Base-by-base conservation (phyloP, 1,284 basidiomycete genomes). In the Exobasidium cylindrosporum region DNA sequence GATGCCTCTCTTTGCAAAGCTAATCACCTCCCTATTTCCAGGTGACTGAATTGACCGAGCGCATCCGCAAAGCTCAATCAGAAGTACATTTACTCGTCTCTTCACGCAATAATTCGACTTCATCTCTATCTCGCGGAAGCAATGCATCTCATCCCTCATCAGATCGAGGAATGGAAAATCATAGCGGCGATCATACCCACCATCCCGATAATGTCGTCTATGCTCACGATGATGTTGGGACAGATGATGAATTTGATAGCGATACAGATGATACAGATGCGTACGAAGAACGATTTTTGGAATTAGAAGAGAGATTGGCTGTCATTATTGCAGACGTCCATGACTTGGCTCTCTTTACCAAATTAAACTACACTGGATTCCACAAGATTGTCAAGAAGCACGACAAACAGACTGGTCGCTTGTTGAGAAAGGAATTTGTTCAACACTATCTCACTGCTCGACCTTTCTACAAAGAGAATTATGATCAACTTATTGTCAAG, bases 351-450 rank as follows among this genome's bases (percentile, higher is more conserved):
- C 83, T 95, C 58, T 95, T 93, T 81, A 77, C 70, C 90, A 97
- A 97, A 82, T 86, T 97, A 68, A 97, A 97, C 81, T 92, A 81
- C 69, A 83, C 96, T 0, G 96, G 96, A 7, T 99, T 99, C 82
- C 90, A 97, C 85, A 99, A 99, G 83, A 98, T 98, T 68, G 60
- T 97, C 68, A 98, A 98, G 86, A 91, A 91, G 87, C 90, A 91
- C 79, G 90, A 91, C 78, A 86, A 86, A 83, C 82, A 84, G 68
- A 87, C 85, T 14, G 84, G 83, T n/a, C 84, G 83, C 65, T 81
- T 83, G 30, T 78, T 87, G 53, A 84, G 85, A 73, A 82, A 83
- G 49, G 83, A 84, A 35, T 86, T 86, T 77, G 87, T 94, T 72
- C 89, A 92, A 80, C 88, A 93, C 66, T 97, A 94, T 81, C 87